Conservation (phyloP, 2,329 filamentous ascomycete species). For the Fusarium xylarioides region DNA sequence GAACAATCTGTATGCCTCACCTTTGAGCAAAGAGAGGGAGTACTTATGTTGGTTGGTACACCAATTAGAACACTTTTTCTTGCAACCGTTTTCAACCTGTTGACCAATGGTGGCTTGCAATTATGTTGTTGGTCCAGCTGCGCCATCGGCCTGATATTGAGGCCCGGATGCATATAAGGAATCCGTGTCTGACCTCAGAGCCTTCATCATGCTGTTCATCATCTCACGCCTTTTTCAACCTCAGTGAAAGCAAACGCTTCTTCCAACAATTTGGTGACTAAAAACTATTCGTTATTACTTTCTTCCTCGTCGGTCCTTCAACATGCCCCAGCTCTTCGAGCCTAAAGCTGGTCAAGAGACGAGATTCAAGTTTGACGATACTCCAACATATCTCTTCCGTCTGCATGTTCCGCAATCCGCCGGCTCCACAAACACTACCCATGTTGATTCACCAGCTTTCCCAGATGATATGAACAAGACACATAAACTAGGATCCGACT, state of each 20-base stretch:
- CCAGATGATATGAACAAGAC: not conserved
- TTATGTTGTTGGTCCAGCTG: not conserved
- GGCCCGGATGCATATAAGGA: not conserved
- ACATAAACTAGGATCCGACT: not conserved
- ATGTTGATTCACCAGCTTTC: not conserved
- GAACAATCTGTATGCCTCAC: not conserved
- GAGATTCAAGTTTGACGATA: accelerated
- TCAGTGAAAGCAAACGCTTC: not conserved
- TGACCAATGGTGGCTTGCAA: not conserved
- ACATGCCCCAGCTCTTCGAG: accelerated
- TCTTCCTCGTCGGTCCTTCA: not conserved
- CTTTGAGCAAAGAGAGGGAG: accelerated
- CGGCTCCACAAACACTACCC: too few relatives aligned
- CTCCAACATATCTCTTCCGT: not conserved
- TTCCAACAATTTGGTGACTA: not conserved
- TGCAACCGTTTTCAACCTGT: not conserved
- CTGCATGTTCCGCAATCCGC: not conserved
- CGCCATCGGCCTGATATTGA: not conserved
- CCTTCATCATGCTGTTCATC: too few relatives aligned
- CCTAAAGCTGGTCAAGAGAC: not conserved
- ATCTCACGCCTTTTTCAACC: too few relatives aligned
- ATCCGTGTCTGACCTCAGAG: not conserved
- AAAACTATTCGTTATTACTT: not conserved
- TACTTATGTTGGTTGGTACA: not conserved
- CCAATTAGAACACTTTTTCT: not conserved